Percentiles rank a stretch among this genome's conserved stretches.
Conservation (phyloP, 2,329 filamentous ascomycete species). For the Karstenula rhodostoma region DNA sequence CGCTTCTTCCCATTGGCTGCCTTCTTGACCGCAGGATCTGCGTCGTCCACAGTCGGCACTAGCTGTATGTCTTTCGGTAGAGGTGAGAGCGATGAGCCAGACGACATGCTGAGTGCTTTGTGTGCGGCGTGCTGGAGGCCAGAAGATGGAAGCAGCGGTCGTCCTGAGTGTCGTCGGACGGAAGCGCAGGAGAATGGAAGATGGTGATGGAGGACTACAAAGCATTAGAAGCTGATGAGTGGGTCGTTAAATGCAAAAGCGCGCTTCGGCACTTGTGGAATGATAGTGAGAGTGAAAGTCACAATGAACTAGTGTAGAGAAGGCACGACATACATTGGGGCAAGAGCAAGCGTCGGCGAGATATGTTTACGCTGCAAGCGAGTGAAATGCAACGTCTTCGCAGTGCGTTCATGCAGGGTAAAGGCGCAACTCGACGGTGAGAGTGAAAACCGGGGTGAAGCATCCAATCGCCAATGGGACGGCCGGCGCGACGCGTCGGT, state of each 20-base stretch:
- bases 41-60: conserved; percentile 6
- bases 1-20: conserved; percentile 33
- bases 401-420: conserved; percentile 3
- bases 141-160: background rate
- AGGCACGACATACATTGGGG: conserved; percentile 1
- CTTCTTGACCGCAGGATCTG: conserved; percentile 16
- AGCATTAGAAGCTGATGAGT: background rate
- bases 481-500: conserved; percentile 8
- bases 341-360: background rate
- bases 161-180: background rate
- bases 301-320: background rate
- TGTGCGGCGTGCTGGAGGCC: conserved; percentile 25
- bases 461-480: background rate
- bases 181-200: background rate
- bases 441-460: background rate
- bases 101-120: conserved; percentile 19
- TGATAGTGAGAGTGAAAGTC: background rate
- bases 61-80: conserved; percentile 23
- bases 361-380: background rate
- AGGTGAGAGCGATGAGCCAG: conserved; percentile 36
- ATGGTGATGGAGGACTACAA: background rate
- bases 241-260: background rate
- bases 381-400: background rate
- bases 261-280: background rate
- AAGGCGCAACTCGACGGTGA: background rate